phyloP scores from a whole-genome alignment of 1,284 basidiomycete species.

The Wolfiporia cocos region DNA sequence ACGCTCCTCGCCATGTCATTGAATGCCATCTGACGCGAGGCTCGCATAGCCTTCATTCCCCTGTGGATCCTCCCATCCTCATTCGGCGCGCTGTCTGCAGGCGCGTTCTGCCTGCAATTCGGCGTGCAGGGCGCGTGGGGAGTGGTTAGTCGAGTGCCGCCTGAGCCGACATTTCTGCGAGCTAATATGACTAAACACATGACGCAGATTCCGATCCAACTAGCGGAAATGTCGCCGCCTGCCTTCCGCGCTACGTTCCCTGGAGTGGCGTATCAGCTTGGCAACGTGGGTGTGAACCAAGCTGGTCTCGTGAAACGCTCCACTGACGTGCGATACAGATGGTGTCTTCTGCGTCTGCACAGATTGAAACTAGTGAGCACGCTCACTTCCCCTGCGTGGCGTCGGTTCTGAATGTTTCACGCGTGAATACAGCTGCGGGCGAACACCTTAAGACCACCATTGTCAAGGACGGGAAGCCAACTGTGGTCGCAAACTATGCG shows the following conservation, averaged over 20 bases:
- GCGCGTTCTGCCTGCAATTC: constrained; percentile 83
- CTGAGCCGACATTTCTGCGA: no score
- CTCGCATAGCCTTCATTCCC: constrained; percentile 53
- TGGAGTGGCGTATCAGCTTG: constrained; percentile 87
- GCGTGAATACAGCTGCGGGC: constrained; percentile 45
- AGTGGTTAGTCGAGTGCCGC: constrained; percentile 52
- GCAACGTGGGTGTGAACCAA: constrained; percentile 41
- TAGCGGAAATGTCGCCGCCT: constrained; percentile 88
- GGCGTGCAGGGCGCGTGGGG: constrained; percentile 85
- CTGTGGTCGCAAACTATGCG: constrained; percentile 74
- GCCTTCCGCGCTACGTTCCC: constrained; percentile 93
- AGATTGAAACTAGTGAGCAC: constrained; percentile 81
- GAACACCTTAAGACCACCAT: constrained; percentile 50
- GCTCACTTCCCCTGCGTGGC: constrained; percentile 1
- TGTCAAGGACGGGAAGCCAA: constrained; percentile 36
- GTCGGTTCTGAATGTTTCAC: neutral
- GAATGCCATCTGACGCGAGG: neutral
- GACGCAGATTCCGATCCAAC: constrained; percentile 74
- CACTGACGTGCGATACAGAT: constrained; percentile 38
- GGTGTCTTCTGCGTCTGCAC: constrained; percentile 82
- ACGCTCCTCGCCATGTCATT: neutral
- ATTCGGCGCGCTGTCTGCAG: constrained; percentile 64
- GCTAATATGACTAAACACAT: no score
- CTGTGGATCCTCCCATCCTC: constrained; percentile 78
- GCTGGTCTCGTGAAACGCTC: neutral